Evolutionary conservation across 306 rosid genomes (phyloP), one percentile per base, ranked within the genome.

Genomic region (Quercus mongolica): DNA sequence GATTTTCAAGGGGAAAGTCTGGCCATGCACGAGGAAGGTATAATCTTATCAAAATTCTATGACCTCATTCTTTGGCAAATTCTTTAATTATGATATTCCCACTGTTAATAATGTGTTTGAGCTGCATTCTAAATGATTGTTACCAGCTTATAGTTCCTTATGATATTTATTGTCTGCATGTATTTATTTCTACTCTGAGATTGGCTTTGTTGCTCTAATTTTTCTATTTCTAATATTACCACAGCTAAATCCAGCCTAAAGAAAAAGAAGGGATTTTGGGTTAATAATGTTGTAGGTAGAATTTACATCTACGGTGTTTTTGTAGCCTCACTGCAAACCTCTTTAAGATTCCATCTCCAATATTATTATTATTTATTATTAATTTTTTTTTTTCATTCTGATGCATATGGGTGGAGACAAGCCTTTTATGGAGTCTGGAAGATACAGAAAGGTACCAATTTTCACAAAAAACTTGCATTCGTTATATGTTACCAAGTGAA

Each of bases 1-100:
- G 85, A 85, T 54, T 85, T 76, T 70, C 78, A 85, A 81, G 89
- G 86, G 49, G 86, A 80, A 77, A 74, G 74, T 49, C 65, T 57
- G 78, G 85, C 78, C 46, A 61, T 67, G 7, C 61, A 62, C 19
- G 63, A 72, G 76, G 73, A 86, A 75, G 83, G 86, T 83, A 83
- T 65, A n/a, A 25, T 57, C 30, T 31, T 15, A 68, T 3, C 23
- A 14, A 61, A 44, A 5, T 74, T n/a, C 67, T 56, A 9, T 23
- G n/a, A 7, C 51, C 49, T 49, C 3, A 23, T 74, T 46, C 15
- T 7, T 68, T 26, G 20, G 31, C 35, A n/a, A 59, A 15, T 41
- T 70, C 33, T 12, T 20, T 28, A 49, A 12, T 26, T 58, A 31
- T 7, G 14, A 44, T 30, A 19, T 28, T 30, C 8, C 6, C 15